Evolutionary conservation across 2,329 filamentous ascomycete species (phyloP).

Genomic region (Aulographum hederae): DNA sequence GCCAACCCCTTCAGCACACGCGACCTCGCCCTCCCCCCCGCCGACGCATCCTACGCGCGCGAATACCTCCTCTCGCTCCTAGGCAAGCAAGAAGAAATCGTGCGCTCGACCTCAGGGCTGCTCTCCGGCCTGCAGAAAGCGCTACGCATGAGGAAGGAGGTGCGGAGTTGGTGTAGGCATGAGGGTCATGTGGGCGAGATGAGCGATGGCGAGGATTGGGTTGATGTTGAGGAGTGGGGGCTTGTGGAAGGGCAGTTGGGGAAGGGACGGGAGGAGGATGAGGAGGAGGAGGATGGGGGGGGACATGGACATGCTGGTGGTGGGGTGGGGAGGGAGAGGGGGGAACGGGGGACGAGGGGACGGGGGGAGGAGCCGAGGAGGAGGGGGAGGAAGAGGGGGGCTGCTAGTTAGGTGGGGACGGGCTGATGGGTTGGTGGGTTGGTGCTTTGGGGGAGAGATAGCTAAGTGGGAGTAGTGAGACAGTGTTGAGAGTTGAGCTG

Average conservation of each 20-base stretch:
- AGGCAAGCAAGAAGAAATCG: constrained; percentile 73
- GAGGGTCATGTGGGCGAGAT: constrained; percentile 62
- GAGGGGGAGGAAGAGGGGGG: too few relatives aligned
- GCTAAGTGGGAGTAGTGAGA: too few relatives aligned
- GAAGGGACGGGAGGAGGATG: constrained; percentile 72
- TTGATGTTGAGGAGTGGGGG: constrained; percentile 65
- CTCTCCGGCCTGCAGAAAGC: constrained; percentile 55
- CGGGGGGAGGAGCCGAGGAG: too few relatives aligned
- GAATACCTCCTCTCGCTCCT: constrained; percentile 58
- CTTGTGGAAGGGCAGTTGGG: constrained; percentile 56
- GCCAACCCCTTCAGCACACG: constrained; percentile 47
- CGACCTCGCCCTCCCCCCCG: constrained; percentile 52
- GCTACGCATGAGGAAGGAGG: constrained; percentile 51
- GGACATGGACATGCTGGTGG: too few relatives aligned
- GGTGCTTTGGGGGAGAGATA: too few relatives aligned
- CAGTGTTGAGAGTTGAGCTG: too few relatives aligned
- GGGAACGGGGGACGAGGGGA: too few relatives aligned
- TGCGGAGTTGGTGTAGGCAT: constrained; percentile 59
- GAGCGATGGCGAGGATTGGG: constrained; percentile 83
- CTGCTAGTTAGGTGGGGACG: too few relatives aligned
- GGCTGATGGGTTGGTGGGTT: too few relatives aligned
- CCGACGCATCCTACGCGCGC: constrained; percentile 63
- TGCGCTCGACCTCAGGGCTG: constrained; percentile 48
- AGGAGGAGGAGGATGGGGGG: constrained; percentile 44
- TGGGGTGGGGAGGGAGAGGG: too few relatives aligned